These are phyloP conservation scores for apple (Malus domestica) DNA, from an alignment of 306 rosid genomes.

Conservation along the genomic window ASM211411v1 NC_041793.1:45813001-45813500, in stretches of 20 bases:
- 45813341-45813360: background rate
- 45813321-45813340: background rate
- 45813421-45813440: background rate
- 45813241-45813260: background rate
- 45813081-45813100: too few species aligned
- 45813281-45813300: background rate
- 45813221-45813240: background rate
- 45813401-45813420: background rate
- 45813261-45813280: background rate
- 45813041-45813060: too few species aligned
- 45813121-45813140: too few species aligned
- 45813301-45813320: background rate
- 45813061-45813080: too few species aligned
- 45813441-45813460: background rate
- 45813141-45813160: background rate
- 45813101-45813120: too few species aligned
- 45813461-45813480: background rate
- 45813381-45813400: background rate
- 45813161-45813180: background rate
- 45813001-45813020: too few species aligned
- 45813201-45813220: background rate
- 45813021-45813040: too few species aligned
- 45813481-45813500: background rate
- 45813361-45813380: background rate
- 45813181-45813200: background rate